Percentiles rank a stretch among this genome's conserved stretches.
These are phyloP conservation scores for Tylopilus sp. DNA, from an alignment of 768 basidiomycete genomes.

Conservation along the genomic window DNA sequence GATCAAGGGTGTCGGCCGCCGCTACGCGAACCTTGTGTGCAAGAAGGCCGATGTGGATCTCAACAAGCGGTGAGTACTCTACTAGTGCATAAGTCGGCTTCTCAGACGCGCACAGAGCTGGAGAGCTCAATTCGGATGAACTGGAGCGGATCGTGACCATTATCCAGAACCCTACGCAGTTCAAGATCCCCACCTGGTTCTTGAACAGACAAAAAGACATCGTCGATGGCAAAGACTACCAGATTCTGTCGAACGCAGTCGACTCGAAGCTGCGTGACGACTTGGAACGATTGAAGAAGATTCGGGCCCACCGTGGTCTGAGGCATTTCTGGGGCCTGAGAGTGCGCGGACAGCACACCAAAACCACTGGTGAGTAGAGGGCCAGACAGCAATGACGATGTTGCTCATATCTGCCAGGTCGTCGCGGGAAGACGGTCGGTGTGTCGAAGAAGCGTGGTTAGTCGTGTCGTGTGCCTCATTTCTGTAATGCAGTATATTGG, in stretches of 20 bases:
- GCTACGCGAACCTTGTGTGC: conserved; percentile 98
- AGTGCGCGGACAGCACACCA: conserved; percentile 98
- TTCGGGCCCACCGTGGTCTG: conserved; percentile 92
- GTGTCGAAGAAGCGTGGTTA: conserved; percentile 87
- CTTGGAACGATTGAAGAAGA: conserved; percentile 98
- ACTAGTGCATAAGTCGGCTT: background rate
- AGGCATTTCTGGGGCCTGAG: conserved; percentile 93
- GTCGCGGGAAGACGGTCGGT: conserved; percentile 95
- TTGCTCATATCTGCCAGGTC: conserved; percentile 47
- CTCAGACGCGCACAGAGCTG: conserved; percentile 60
- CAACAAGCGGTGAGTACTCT: conserved; percentile 83
- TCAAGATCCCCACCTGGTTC: conserved; percentile 99
- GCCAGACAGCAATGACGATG: background rate
- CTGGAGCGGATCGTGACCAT: conserved; percentile 98
- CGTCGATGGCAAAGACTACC: conserved; percentile 93
- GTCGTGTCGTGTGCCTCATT: background rate
- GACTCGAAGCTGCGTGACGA: conserved; percentile 99
- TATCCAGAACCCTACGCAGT: conserved; percentile 98
- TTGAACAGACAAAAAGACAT: conserved; percentile 99
- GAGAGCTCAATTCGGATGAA: conserved; percentile 99
- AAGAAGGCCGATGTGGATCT: conserved; percentile 99
- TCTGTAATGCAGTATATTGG: conserved; percentile 2
- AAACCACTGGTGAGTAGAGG: conserved; percentile 78
- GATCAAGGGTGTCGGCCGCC: conserved; percentile 99
- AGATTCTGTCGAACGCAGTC: conserved; percentile 93